phyloP scores from a whole-genome alignment of 2,329 filamentous ascomycete genomes.

The Claviceps citrina region DNA sequence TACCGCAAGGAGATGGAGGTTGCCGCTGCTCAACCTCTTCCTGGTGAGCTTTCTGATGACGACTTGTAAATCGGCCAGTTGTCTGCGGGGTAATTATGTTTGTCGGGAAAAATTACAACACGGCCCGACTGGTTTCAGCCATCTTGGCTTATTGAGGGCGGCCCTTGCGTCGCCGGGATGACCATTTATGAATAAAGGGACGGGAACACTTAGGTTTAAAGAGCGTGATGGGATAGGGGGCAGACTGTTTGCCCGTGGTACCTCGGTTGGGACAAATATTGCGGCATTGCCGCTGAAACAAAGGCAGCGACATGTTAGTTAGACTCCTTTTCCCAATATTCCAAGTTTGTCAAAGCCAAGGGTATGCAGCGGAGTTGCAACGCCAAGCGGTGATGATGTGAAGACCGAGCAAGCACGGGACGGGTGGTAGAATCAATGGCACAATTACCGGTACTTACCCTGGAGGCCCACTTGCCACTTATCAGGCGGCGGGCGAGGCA shows the following conservation, averaged over 20 bases:
- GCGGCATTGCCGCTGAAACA: slow-evolving; percentile 17
- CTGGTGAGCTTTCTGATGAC: slow-evolving; percentile 80
- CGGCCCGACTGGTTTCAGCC: slow-evolving; percentile 11
- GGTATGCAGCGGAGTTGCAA: background rate
- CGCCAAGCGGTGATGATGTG: background rate
- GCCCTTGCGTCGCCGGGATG: slow-evolving; percentile 19
- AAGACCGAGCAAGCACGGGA: background rate
- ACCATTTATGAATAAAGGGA: slow-evolving; percentile 23
- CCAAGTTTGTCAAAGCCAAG: slow-evolving; percentile 9
- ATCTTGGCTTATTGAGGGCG: slow-evolving; percentile 11
- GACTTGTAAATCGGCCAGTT: slow-evolving; percentile 35
- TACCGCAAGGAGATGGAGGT: slow-evolving; percentile 81
- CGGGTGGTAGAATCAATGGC: background rate
- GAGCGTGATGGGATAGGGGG: slow-evolving; percentile 22
- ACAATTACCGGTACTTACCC: no score
- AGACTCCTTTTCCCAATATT: slow-evolving; percentile 20
- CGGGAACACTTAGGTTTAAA: slow-evolving; percentile 19
- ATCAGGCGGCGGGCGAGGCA: no score
- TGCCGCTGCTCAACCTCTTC: slow-evolving; percentile 71
- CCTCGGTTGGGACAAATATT: slow-evolving; percentile 18
- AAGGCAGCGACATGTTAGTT: slow-evolving; percentile 19
- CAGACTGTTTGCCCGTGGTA: slow-evolving; percentile 15
- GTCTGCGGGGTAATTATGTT: slow-evolving; percentile 3
- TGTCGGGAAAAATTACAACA: slow-evolving; percentile 12
- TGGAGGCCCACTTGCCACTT: no score